Evolutionary conservation across 441 rosid genomes (phyloP).

Genomic region (Eutrema salsugineum): DNA sequence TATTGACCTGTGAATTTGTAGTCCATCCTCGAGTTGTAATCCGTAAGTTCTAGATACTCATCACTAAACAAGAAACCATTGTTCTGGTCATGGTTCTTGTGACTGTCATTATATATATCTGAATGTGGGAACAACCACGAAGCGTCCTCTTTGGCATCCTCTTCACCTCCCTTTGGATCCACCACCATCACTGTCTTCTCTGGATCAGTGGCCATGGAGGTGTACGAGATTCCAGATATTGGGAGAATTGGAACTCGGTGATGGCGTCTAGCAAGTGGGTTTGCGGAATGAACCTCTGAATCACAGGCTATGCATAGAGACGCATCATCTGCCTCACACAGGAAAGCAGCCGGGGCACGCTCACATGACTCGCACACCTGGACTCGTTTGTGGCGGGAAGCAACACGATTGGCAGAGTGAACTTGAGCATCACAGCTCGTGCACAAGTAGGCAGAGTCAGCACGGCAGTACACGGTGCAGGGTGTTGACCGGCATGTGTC

Average conservation of each 20-base stretch:
- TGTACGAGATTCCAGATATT: constrained; percentile 34
- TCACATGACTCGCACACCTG: constrained; percentile 83
- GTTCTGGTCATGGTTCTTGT: constrained; percentile 31
- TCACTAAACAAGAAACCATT: constrained; percentile 47
- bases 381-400: constrained; percentile 87
- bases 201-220: constrained; percentile 12
- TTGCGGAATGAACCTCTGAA: constrained; percentile 89
- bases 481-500: constrained; percentile 69
- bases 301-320: constrained; percentile 81
- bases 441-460: constrained; percentile 85
- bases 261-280: constrained; percentile 92
- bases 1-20: constrained; percentile 43
- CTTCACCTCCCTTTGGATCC: constrained; percentile 31
- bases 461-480: constrained; percentile 79
- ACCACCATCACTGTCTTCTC: constrained; percentile 34
- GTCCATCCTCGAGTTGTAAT: constrained; percentile 56
- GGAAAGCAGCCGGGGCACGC: constrained; percentile 73
- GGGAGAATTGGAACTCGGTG: constrained; percentile 73
- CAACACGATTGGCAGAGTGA: constrained; percentile 79
- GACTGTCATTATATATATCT: constrained; percentile 37
- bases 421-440: constrained; percentile 60
- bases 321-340: constrained; percentile 95
- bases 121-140: constrained; percentile 63
- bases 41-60: constrained; percentile 66
- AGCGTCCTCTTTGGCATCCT: constrained; percentile 68